phyloP scores from a whole-genome alignment of 106 monocot species.

The Amphibolis antarctica region DNA sequence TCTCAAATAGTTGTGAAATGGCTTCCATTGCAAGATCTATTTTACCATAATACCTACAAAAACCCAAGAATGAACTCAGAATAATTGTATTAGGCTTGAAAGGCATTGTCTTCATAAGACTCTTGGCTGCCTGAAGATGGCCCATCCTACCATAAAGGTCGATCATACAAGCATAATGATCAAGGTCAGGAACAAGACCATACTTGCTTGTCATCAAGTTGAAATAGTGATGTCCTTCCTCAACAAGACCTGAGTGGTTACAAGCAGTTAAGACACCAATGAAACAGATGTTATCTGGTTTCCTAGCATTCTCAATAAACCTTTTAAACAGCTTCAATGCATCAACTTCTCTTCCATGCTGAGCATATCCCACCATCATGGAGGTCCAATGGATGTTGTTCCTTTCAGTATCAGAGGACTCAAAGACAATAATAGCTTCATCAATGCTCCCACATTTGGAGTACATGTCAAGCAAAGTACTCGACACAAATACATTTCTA shows the following conservation, averaged over 20 bases:
- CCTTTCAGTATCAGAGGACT: conserved; percentile 27
- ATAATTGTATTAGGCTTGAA: conserved; percentile 17
- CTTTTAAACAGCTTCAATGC: conserved; percentile 32
- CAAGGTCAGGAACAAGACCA: conserved; percentile 27
- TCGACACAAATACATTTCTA: conserved; percentile 32
- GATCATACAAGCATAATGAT: conserved; percentile 69
- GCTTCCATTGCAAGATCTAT: conserved; percentile 11
- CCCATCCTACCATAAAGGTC: conserved; percentile 49
- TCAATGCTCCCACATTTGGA: conserved; percentile 47
- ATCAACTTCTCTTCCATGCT: conserved; percentile 32
- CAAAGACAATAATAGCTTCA: conserved; percentile 27
- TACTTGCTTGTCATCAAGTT: conserved; percentile 45
- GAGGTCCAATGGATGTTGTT: conserved; percentile 42
- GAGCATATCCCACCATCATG: conserved; percentile 48
- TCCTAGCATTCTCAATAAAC: conserved; percentile 34
- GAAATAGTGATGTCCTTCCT: conserved; percentile 47
- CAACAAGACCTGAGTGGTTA: conserved; percentile 43
- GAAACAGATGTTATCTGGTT: conserved; percentile 41
- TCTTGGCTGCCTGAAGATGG: conserved; percentile 33
- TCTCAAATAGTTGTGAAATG: conserved; percentile 17
- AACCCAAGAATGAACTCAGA: conserved; percentile 12
- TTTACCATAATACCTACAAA: conserved; percentile 8
- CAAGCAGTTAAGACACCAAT: conserved; percentile 57
- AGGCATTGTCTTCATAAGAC: conserved; percentile 38
- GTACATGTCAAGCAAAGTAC: conserved; percentile 58